Conservation (phyloP, 1,284 basidiomycete species). For the Volvariella surrecta region DNA sequence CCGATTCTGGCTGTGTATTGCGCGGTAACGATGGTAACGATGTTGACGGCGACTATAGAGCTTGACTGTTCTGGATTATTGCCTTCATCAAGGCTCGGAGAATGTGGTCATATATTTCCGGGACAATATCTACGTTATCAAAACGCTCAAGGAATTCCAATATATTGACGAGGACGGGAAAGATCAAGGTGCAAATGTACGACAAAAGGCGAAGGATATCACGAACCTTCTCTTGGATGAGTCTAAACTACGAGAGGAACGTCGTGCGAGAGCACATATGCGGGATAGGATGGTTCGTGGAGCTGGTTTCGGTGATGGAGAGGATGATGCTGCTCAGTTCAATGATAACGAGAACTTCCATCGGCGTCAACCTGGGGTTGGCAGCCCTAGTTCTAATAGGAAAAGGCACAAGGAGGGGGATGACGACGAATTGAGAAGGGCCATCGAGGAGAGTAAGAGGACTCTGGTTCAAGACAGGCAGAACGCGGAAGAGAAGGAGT, state of each 20-base stretch:
- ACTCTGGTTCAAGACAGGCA: slow-evolving; percentile 68
- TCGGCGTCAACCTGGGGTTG: slow-evolving; percentile 22
- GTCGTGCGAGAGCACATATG: slow-evolving; percentile 84
- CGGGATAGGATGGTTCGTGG: slow-evolving; percentile 87
- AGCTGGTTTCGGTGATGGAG: slow-evolving; percentile 29
- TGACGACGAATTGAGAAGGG: slow-evolving; percentile 76
- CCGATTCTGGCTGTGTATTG: no score
- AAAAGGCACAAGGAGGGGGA: slow-evolving; percentile 34
- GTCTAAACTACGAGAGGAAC: slow-evolving; percentile 76
- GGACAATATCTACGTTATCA: slow-evolving; percentile 97
- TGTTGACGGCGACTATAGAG: slow-evolving; percentile 43
- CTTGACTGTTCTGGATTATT: slow-evolving; percentile 93
- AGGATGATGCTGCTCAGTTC: slow-evolving; percentile 31
- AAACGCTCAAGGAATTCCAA: slow-evolving; percentile 99
- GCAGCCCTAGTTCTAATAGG: slow-evolving; percentile 23
- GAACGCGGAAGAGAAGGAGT: slow-evolving; percentile 69
- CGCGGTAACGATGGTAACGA: slow-evolving; percentile 5
- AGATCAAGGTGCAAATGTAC: slow-evolving; percentile 97
- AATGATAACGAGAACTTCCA: slow-evolving; percentile 41
- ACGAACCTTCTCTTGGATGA: slow-evolving; percentile 94
- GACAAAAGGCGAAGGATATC: slow-evolving; percentile 99
- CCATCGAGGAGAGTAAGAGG: slow-evolving; percentile 85
- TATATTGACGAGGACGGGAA: slow-evolving; percentile 94
- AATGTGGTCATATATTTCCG: slow-evolving; percentile 98
- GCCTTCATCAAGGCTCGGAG: slow-evolving; percentile 93